Conservation (phyloP, 106 monocot species). For the Iris macrosiphon region DNA sequence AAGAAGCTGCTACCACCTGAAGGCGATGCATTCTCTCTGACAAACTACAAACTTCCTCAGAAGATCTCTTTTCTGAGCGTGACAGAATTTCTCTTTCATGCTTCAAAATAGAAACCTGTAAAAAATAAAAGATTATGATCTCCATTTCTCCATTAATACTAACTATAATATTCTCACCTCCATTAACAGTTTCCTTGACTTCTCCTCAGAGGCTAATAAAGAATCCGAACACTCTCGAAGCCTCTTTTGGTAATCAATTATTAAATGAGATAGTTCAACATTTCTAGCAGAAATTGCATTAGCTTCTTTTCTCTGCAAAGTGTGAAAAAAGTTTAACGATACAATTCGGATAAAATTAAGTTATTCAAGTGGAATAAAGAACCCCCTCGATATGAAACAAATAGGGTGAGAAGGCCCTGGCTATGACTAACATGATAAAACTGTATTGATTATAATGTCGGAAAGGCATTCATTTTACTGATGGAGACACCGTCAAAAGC, state of each 20-base stretch:
- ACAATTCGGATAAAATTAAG: no score
- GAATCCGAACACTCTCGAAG: conserved; percentile 62
- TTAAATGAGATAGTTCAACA: conserved; percentile 60
- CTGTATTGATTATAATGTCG: no score
- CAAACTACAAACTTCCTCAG: conserved; percentile 65
- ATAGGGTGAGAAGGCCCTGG: no score
- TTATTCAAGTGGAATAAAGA: background rate
- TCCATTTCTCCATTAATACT: background rate
- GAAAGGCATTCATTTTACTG: no score
- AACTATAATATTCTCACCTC: conserved; percentile 40
- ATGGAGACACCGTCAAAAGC: no score
- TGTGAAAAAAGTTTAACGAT: conserved; percentile 4
- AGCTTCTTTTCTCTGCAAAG: conserved; percentile 63
- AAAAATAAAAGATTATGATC: background rate
- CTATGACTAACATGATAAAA: no score
- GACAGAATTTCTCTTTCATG: conserved; percentile 70
- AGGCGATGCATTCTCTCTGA: conserved; percentile 72
- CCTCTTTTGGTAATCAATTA: conserved; percentile 80
- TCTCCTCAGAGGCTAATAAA: conserved; percentile 61
- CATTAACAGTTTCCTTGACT: conserved; percentile 60
- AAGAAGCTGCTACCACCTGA: conserved; percentile 43
- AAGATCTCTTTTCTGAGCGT: conserved; percentile 72
- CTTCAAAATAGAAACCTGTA: conserved; percentile 78
- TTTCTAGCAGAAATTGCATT: conserved; percentile 74
- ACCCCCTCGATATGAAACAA: background rate